Percentiles rank a stretch among this genome's conserved stretches.
These are phyloP conservation scores for Grosmannia penicillata DNA, from an alignment of 2,329 filamentous ascomycete species.

Conservation along the genomic window DNA sequence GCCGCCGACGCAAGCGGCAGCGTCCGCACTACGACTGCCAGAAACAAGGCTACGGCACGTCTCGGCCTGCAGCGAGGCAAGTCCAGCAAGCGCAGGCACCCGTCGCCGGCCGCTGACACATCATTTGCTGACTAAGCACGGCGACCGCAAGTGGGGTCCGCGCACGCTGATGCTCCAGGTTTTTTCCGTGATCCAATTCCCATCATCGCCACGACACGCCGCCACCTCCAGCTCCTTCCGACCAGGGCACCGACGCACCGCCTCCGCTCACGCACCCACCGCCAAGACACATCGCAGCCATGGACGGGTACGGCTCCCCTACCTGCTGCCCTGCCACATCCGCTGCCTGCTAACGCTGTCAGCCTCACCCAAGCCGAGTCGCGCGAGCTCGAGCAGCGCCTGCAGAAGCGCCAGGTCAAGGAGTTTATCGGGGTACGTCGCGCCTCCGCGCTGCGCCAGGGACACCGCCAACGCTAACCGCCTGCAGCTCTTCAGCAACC, in stretches of 20 bases:
- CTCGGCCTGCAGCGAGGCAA: too few species aligned
- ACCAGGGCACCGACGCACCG: neutral
- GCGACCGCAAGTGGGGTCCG: too few species aligned
- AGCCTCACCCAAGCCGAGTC: slow-evolving; percentile 21
- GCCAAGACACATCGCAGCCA: neutral
- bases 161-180: too few species aligned
- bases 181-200: too few species aligned
- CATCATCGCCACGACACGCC: too few species aligned
- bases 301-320: slow-evolving; percentile 12
- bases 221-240: too few species aligned
- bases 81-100: too few species aligned
- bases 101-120: too few species aligned
- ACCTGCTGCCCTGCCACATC: neutral
- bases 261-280: neutral
- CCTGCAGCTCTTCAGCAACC: slow-evolving; percentile 43
- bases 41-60: too few species aligned
- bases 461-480: neutral
- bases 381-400: slow-evolving; percentile 82
- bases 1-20: too few species aligned
- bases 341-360: slow-evolving; percentile 1
- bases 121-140: too few species aligned
- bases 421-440: slow-evolving; percentile 87
- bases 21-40: too few species aligned
- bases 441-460: neutral
- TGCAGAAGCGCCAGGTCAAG: slow-evolving; percentile 97